phyloP scores from a whole-genome alignment of 1,139 yeast genomes.

The Saccharomyces hybrid region DNA sequence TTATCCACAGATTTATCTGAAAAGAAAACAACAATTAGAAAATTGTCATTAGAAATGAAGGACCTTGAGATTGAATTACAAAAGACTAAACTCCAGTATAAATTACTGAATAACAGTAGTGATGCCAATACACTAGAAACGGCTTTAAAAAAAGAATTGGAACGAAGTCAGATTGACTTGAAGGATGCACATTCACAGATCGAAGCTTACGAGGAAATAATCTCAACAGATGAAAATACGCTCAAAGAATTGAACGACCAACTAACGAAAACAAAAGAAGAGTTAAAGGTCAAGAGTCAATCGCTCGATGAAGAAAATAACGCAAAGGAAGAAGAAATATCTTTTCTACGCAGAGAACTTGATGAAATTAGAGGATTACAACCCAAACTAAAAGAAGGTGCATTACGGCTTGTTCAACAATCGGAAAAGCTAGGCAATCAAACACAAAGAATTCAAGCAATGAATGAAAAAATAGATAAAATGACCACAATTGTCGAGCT shows the following conservation, averaged over 20 bases:
- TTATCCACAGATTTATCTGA: slow-evolving; percentile 1
- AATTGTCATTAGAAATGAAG: slow-evolving; percentile 29
- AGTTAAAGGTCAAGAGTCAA: slow-evolving; percentile 33
- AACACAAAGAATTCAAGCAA: not conserved
- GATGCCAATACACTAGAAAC: slow-evolving; percentile 13
- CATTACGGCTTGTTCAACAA: slow-evolving; percentile 33
- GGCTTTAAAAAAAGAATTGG: slow-evolving; percentile 34
- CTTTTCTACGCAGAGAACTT: slow-evolving; percentile 17
- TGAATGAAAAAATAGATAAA: not conserved
- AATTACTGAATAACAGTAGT: slow-evolving; percentile 11
- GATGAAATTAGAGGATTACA: slow-evolving; percentile 13
- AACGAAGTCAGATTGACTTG: slow-evolving; percentile 39
- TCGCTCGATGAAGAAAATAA: slow-evolving; percentile 32
- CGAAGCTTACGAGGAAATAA: slow-evolving; percentile 44
- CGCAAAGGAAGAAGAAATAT: slow-evolving; percentile 33
- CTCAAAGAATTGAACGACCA: slow-evolving; percentile 36
- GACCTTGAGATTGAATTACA: slow-evolving; percentile 33
- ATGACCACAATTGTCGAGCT: not conserved
- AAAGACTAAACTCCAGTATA: slow-evolving; percentile 34
- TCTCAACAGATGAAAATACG: slow-evolving; percentile 44
- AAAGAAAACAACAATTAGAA: slow-evolving; percentile 29
- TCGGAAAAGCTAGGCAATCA: slow-evolving; percentile 13
- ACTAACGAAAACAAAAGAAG: slow-evolving; percentile 37
- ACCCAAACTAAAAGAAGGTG: slow-evolving; percentile 32
- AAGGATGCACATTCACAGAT: slow-evolving; percentile 42